Base-by-base conservation (phyloP, 257 asterid genomes). In the Apocynum venetum region DNA sequence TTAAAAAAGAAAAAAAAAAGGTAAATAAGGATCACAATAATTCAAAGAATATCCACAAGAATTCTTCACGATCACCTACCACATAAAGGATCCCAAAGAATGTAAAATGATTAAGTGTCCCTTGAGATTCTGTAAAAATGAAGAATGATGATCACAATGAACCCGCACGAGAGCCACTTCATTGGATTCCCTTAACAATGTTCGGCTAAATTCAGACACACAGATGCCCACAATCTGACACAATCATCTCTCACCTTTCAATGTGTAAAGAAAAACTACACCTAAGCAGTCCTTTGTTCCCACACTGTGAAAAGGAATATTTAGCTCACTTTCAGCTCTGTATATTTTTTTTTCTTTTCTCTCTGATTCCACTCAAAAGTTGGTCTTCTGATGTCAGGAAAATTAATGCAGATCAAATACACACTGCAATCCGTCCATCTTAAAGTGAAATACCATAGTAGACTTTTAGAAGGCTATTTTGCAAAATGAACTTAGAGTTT, bases 131-230 rank as follows among this genome's bases (percentile, higher is more conserved):
- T 76, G 73, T 20, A 44, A 8, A 3, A 31, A 64, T 65, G 44
- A 15, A 53, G 60, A 4, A 79, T 73, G 75, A 82, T 85, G 76
- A 81, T 75, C 19, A 77, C 70, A 77, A 81, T 6, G 68, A 74
- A 81, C 14, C 88, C 92, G 84, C 90, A 86, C 89, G 91, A 87
- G 89, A 84, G 85, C 75, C 73, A 67, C 76, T 85, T 78, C 92
- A 85, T 90, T 83, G 95, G 92, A 90, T 90, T 88, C 95, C 89
- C 83, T 80, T 79, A 76, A 76, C 77, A 13, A 66, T 87, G 91
- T 85, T 75, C 83, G 82, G 78, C 76, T 76, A 76, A 82, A 55
- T 38, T 78, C 82, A 82, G 91, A 88, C 89, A 88, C 60, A 60
- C 43, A 76, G 82, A 81, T 84, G 81, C 90, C 90, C 86, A 85